Evolutionary conservation across 495 filamentous ascomycete genomes (phyloP).

Genomic region (Talaromyces thailandensis): DNA sequence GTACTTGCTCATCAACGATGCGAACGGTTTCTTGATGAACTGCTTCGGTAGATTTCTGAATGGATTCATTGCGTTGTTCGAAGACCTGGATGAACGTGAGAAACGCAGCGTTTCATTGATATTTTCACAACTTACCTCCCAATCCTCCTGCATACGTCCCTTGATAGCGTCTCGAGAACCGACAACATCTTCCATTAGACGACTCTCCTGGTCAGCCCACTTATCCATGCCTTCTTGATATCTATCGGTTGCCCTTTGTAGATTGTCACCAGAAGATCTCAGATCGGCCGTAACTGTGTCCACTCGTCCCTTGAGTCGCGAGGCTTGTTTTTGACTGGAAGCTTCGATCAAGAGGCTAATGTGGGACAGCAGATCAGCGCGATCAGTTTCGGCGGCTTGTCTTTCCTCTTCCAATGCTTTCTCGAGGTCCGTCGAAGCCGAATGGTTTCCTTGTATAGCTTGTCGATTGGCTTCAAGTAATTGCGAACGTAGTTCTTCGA

Average conservation of each 20-base stretch:
- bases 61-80: slow-evolving; percentile 67
- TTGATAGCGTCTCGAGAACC: slow-evolving; percentile 70
- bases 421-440: slow-evolving; percentile 59
- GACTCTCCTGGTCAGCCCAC: slow-evolving; percentile 63
- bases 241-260: slow-evolving; percentile 53
- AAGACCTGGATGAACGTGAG: slow-evolving; percentile 46
- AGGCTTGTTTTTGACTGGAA: slow-evolving; percentile 63
- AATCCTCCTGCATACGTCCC: slow-evolving; percentile 76
- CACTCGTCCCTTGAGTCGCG: slow-evolving; percentile 56
- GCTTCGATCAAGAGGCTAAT: slow-evolving; percentile 66
- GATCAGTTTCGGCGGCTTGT: slow-evolving; percentile 61
- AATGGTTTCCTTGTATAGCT: slow-evolving; percentile 55
- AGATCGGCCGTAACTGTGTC: slow-evolving; percentile 53
- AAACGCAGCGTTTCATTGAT: slow-evolving; percentile 7
- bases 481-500: slow-evolving; percentile 58
- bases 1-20: slow-evolving; percentile 84
- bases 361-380: slow-evolving; percentile 62
- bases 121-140: slow-evolving; percentile 50
- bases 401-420: slow-evolving; percentile 67
- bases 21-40: slow-evolving; percentile 88
- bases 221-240: slow-evolving; percentile 65
- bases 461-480: slow-evolving; percentile 57
- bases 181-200: slow-evolving; percentile 59
- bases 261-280: slow-evolving; percentile 44
- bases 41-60: slow-evolving; percentile 71